Conservation (phyloP, 306 rosid species). For the Pyrus betulifolia region DNA sequence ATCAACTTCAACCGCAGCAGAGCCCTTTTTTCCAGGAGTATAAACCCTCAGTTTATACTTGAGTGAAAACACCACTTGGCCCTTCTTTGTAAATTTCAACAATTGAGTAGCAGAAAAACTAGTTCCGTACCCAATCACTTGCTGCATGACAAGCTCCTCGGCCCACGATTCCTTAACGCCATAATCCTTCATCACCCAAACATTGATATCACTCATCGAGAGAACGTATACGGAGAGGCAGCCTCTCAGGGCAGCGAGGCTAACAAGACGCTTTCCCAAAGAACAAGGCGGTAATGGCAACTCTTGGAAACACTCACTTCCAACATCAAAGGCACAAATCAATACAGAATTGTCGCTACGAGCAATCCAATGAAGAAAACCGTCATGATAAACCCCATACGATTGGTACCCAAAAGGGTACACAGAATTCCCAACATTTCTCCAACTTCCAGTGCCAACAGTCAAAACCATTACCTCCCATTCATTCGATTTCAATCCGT, state of each 20-base stretch:
- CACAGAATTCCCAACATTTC: not conserved
- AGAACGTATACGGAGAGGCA: not conserved
- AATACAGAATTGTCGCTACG: not conserved
- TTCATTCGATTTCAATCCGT: not conserved
- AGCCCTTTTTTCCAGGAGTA: not conserved
- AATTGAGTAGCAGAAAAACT: not conserved
- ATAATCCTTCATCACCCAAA: slow-evolving; percentile 5
- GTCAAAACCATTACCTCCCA: not conserved
- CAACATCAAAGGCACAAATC: not conserved
- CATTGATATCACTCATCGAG: not conserved
- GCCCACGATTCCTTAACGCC: not conserved
- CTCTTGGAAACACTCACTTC: not conserved
- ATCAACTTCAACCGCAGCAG: not conserved
- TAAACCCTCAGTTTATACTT: not conserved
- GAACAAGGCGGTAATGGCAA: not conserved
- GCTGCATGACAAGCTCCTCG: not conserved
- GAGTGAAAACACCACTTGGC: not conserved
- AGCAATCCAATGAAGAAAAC: slow-evolving; percentile 3
- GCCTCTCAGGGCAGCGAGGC: not conserved
- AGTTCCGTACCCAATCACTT: not conserved
- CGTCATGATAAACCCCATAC: not conserved
- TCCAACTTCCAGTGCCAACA: not conserved
- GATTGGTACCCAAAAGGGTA: not conserved
- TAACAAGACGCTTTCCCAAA: not conserved
- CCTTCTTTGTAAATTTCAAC: not conserved